phyloP scores from a whole-genome alignment of 768 basidiomycete species.

The Tricholoma hemisulphureum region DNA sequence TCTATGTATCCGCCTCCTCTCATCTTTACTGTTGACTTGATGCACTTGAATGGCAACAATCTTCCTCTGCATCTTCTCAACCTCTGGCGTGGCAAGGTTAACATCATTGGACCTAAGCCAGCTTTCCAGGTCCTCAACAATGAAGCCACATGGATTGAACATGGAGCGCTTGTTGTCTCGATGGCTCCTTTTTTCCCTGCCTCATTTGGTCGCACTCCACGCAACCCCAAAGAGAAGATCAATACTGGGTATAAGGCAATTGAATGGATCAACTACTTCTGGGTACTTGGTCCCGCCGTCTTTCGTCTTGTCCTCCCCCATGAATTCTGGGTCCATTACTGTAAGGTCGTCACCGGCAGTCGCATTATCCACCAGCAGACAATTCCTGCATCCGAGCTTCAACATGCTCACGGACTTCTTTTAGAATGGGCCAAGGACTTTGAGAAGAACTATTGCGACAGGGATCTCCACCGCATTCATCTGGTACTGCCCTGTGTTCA shows the following conservation, averaged over 20 bases:
- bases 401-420: neutral
- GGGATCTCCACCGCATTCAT: neutral
- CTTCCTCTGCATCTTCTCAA: no score
- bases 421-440: neutral
- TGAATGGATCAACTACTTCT: neutral
- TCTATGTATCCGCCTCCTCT: neutral
- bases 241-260: neutral
- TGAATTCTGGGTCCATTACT: neutral
- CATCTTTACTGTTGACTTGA: neutral
- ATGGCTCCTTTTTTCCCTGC: no score
- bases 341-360: neutral
- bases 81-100: no score
- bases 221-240: no score
- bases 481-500: neutral
- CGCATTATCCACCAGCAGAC: neutral
- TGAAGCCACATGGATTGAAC: neutral
- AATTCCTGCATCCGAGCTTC: neutral
- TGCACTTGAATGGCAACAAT: neutral
- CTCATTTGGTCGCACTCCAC: no score
- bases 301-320: neutral
- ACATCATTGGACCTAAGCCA: neutral
- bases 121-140: no score
- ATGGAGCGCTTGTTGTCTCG: neutral
- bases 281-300: neutral
- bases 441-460: neutral